Percentiles rank a stretch among this genome's conserved stretches.
phyloP scores from a whole-genome alignment of 495 filamentous ascomycete genomes.

The Penicillium robsamsonii region DNA sequence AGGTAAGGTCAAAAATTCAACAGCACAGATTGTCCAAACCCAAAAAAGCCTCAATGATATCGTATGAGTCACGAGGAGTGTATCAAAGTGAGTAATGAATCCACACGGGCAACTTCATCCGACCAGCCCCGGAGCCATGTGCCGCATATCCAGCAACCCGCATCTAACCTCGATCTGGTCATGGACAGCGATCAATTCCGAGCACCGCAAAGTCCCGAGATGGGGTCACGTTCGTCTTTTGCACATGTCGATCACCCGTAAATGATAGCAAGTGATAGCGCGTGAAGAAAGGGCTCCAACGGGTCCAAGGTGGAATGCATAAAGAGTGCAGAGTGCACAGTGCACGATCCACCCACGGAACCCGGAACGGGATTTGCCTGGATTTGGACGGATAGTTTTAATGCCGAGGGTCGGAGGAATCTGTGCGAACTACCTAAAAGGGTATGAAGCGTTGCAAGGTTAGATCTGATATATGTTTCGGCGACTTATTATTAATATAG shows the following conservation, averaged over 20 bases:
- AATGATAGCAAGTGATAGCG: background rate
- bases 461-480: background rate
- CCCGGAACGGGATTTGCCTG: background rate
- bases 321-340: too few relatives aligned
- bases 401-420: background rate
- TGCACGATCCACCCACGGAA: background rate
- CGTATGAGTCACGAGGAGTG: background rate
- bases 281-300: background rate
- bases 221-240: background rate
- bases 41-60: background rate
- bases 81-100: background rate
- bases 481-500: background rate
- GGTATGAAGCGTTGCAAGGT: background rate
- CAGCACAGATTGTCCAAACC: too few relatives aligned
- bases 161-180: background rate
- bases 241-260: background rate
- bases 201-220: background rate
- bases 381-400: background rate
- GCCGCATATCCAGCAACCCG: constrained; percentile 2
- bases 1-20: too few relatives aligned
- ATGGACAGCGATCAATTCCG: background rate
- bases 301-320: background rate
- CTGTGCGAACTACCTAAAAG: background rate
- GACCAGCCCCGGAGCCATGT: background rate
- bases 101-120: background rate